Conservation (phyloP, 768 basidiomycete species). For the Mycena epipterygia region DNA sequence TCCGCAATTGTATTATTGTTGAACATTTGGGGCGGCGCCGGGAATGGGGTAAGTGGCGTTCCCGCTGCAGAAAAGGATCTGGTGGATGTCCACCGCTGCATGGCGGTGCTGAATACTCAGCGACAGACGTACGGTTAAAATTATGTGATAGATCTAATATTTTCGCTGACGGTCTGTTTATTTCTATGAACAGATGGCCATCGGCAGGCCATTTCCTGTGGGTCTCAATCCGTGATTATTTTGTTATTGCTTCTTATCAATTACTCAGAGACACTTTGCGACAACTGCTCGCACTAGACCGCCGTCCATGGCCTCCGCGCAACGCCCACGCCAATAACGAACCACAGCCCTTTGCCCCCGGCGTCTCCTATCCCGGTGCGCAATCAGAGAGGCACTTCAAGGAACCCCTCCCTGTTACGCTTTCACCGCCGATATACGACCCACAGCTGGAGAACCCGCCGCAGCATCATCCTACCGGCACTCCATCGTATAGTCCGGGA, state of each 20-base stretch:
- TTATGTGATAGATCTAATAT: background rate
- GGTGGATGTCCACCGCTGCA: constrained; percentile 27
- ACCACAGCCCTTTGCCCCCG: background rate
- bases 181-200: constrained; percentile 21
- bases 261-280: constrained; percentile 21
- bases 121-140: background rate
- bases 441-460: constrained; percentile 19
- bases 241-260: background rate
- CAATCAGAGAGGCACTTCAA: background rate
- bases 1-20: constrained; percentile 28
- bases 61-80: constrained; percentile 24
- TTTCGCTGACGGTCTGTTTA: background rate
- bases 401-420: background rate
- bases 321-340: background rate
- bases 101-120: constrained; percentile 27
- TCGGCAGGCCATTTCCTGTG: constrained; percentile 29
- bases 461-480: background rate
- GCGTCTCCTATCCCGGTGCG: background rate
- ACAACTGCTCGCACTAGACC: constrained; percentile 29
- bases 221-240: background rate
- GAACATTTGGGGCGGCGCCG: constrained; percentile 33
- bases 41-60: background rate
- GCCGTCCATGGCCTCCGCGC: background rate
- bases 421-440: constrained; percentile 21
- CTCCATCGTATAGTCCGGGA: background rate